Evolutionary conservation across 1,139 yeast genomes (phyloP), one percentile per base, ranked within the genome.

Genomic region (Scheffersomyces insectosa): DNA sequence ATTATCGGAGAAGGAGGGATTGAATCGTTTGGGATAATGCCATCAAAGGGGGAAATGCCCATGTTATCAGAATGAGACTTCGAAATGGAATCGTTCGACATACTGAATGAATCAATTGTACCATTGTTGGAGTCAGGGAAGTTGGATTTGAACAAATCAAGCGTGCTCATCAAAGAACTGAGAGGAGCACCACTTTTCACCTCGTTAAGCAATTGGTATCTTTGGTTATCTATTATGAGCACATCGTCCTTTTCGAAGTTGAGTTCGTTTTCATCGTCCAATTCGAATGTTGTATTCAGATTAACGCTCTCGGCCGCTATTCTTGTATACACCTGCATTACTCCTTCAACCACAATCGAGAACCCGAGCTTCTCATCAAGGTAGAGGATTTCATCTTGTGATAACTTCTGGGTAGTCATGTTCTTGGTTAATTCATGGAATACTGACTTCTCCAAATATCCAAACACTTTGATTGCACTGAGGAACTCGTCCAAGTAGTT

Each of bases 321-420:
- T 48, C 79, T 80, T 41, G 87, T 83, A 59, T 82, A 90, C 0
- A 93, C 88, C 54, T 88, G 91, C 37, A 91, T 80, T 9, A 83
- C 77, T 0, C 99, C 99, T 54, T 91, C 98, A 1, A 91, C 96
- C n/a, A 93, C 96, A 39, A 93, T 86, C 35, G 93, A 83, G 57
- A 93, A 90, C 1, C 98, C 98, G 20, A 85, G 69, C 3, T 55
- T 46, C 44, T 87, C 93, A 50, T 85, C 87, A 38, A 91, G 66
- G 40, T 82, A 76, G 33, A 93, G 65, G 4, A 85, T 75, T 60
- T 93, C 98, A 36, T 90, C 95, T 7, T 80, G 76, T 29, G 83
- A 83, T 36, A 93, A 63, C 51, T 88, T 86, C 58, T 89, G 91
- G 1, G 98, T 93, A 40, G 88, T 87, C 91, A 93, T 88, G 47